These are phyloP conservation scores for Alisma plantagoaquatica DNA, from an alignment of 106 monocot species.

Conservation along the genomic window DNA sequence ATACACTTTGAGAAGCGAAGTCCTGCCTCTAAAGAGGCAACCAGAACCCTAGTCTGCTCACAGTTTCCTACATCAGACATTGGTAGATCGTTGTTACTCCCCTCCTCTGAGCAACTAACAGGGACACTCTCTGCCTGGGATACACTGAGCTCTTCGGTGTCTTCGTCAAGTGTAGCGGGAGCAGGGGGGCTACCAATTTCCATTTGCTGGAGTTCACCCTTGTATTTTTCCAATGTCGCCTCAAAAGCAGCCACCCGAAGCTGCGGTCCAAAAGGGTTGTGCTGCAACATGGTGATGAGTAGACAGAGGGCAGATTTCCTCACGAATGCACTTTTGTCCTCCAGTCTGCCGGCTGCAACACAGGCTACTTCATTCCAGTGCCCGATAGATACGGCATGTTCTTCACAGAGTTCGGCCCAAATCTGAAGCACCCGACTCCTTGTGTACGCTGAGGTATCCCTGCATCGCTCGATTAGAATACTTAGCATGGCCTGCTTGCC, in stretches of 20 bases:
- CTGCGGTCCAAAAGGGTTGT: conserved; percentile 95
- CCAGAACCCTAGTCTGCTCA: conserved; percentile 86
- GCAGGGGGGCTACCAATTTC: conserved; percentile 27
- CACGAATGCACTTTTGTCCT: conserved; percentile 89
- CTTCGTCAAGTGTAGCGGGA: conserved; percentile 9
- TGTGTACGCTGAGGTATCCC: conserved; percentile 95
- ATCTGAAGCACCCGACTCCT: conserved; percentile 92
- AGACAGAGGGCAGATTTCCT: conserved; percentile 88
- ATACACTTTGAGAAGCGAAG: conserved; percentile 72
- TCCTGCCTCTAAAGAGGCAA: conserved; percentile 92
- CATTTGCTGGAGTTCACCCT: conserved; percentile 56
- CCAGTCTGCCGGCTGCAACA: conserved; percentile 83
- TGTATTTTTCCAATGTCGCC: conserved; percentile 70
- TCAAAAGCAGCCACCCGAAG: conserved; percentile 67
- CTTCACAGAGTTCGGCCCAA: conserved; percentile 94
- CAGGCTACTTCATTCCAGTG: conserved; percentile 92
- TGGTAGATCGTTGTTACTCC: conserved; percentile 16
- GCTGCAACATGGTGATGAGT: conserved; percentile 86
- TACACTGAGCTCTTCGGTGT: conserved; percentile 2
- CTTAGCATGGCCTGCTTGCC: conserved; percentile 94
- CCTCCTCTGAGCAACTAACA: conserved; percentile 55
- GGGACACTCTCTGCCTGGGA: conserved; percentile 39
- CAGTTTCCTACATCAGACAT: conserved; percentile 60
- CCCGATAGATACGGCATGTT: conserved; percentile 72
- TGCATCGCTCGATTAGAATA: conserved; percentile 71